A percentile compares a stretch with the other conserved stretches of the same genome.
phyloP scores from a whole-genome alignment of 257 asterid species.

The Perilla frutescens region DNA sequence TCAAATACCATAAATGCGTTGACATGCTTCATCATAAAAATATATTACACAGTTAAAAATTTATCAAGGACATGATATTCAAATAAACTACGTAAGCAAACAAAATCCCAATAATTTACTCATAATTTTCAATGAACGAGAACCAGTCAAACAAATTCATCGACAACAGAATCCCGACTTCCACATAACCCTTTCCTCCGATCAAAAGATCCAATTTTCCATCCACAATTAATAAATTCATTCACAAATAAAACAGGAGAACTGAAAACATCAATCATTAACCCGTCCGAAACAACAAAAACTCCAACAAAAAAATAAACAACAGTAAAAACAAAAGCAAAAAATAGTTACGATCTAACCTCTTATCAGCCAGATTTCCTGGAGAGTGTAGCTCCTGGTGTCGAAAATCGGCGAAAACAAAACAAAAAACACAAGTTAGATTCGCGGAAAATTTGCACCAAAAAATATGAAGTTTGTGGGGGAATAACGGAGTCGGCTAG shows the following conservation, averaged over 20 bases:
- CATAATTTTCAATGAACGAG: slow-evolving; percentile 14
- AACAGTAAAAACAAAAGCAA: not conserved
- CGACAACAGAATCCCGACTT: not conserved
- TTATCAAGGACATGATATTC: not conserved
- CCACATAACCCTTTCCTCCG: not conserved
- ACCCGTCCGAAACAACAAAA: slow-evolving; percentile 17
- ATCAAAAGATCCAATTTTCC: slow-evolving; percentile 23
- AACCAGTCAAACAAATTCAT: not conserved
- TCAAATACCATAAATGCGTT: too few species aligned
- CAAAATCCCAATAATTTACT: slow-evolving; percentile 9
- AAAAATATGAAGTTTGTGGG: not conserved
- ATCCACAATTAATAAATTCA: not conserved
- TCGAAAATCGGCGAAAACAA: slow-evolving; percentile 18
- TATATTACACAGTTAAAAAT: not conserved
- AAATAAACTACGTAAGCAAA: slow-evolving; percentile 7
- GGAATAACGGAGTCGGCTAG: not conserved
- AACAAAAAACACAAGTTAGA: not conserved
- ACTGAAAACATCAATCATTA: slow-evolving; percentile 21
- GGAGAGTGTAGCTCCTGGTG: slow-evolving; percentile 32
- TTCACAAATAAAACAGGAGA: not conserved
- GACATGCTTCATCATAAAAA: slow-evolving; percentile 16
- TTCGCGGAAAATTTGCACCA: not conserved
- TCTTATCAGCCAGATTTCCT: slow-evolving; percentile 72
- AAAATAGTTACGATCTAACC: slow-evolving; percentile 44
- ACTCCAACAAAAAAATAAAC: not conserved